Base-by-base conservation (phyloP, 2,329 filamentous ascomycete genomes). In the Diaporthe velutina region DNA sequence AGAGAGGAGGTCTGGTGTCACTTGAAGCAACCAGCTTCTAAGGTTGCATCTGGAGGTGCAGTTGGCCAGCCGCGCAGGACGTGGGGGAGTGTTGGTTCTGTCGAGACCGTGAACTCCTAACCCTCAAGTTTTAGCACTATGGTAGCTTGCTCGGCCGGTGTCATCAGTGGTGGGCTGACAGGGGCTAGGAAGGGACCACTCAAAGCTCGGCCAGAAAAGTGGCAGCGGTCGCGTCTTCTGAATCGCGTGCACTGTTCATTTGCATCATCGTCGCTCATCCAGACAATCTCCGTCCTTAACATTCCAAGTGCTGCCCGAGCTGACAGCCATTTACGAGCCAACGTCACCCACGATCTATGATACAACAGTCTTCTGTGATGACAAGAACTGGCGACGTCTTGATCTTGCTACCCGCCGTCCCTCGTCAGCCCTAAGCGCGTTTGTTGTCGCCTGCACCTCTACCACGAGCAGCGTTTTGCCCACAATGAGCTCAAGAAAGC, bases 401-500 rank as follows among this genome's bases (percentile, higher is more conserved):
- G 54, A 72, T 13, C 5, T 58, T 38, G 25, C 33, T 58, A 13
- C 25, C 33, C 35, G 40, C 28, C 17, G 22, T 57, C 50, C 52
- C 15, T 40, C 38, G 45, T 50, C 40, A 52, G 50, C 50, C 55
- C 25, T 66, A 61, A 70, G 60, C 73, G 73, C 61, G 55, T 67
- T 60, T 68, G 64, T 70, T 57, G 25, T 25, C 68, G 61, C 57
- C 60, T 22, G 67, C 48, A 57, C 57, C 57, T 30, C 57, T 25
- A 10, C 7, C 66, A 12, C 61, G 7, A 50, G 55, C 73, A 48
- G 48, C 72, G 40, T 42, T 45, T 71, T 42, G 50, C 61, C 58
- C 74, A 88, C 88, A 86, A 84, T 84, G 66, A 84, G 86, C 33
- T 83, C 85, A 54, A 85, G 87, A 79, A 89, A 89, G 83, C 85